Evolutionary conservation across 805 yeast genomes (phyloP), one percentile per base, ranked within the genome.

Genomic region (Clavispora phyllophila): DNA sequence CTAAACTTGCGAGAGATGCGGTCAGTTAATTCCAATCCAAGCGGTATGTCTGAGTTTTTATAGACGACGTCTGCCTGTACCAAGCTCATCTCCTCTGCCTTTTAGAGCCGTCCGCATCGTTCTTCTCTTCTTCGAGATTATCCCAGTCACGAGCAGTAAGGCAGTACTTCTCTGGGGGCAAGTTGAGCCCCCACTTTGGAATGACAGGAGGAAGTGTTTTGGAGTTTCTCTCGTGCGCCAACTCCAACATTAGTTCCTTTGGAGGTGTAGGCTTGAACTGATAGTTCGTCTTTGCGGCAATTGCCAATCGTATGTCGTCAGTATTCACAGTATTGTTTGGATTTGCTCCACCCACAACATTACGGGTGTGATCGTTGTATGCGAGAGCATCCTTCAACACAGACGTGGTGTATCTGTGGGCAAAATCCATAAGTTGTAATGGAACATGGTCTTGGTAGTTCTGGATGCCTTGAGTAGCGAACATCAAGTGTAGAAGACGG

Each of bases 81-180:
- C n/a, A 4, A 6, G 7, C 31, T 19, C 24, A 40, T 32, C 40
- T 39, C 40, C 41, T 41, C 25, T 49, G 39, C 36, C 44, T 48
- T 41, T 39, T 51, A n/a, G 29, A 17, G 20, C 44, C 41, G 14
- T 45, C 48, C 13, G 40, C 39, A 17, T 54, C 57, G n/a, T 34
- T 47, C 37, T 44, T 46, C 53, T 55, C 60, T 22, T 60, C 61
- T 33, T 51, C 58, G 46, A 56, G 48, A 40, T 46, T 51, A 42
- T 78, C 82, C 83, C 90, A 86, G 48, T 86, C 89, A 48, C 75
- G 76, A 1, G 87, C 93, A 0, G 96, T 89, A 41, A 90, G 68
- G 66, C 98, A 90, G 66, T 88, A 90, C 76, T 90, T 93, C 68
- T 93, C 99, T 4, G 99, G 98, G 3, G 99, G 99, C 39, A 95